Conservation (phyloP, 148 eudicot genomes). For the Simmondsia chinensis region DNA sequence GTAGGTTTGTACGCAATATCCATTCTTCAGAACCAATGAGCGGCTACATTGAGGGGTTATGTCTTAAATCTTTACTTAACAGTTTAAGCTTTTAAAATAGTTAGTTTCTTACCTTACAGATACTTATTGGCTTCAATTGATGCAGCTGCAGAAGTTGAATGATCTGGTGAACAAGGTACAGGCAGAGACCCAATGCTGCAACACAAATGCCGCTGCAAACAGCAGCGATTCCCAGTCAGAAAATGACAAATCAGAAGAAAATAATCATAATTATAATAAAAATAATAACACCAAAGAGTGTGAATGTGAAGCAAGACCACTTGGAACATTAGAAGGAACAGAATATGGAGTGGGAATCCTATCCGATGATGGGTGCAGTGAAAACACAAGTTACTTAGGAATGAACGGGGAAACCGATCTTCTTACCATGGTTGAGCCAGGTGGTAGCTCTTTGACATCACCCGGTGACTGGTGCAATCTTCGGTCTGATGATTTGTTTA, state of each 20-base stretch:
- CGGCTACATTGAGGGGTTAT: no score
- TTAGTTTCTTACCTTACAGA: no score
- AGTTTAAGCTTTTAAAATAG: no score
- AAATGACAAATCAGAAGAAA: conserved; percentile 10
- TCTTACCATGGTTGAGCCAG: conserved; percentile 23
- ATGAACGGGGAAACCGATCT: conserved; percentile 26
- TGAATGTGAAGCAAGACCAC: conserved; percentile 15
- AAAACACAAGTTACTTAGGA: conserved; percentile 24
- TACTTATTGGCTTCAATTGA: not conserved
- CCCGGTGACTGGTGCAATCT: conserved; percentile 31
- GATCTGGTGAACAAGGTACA: conserved; percentile 17
- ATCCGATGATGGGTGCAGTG: conserved; percentile 39
- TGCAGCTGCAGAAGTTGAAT: conserved; percentile 51
- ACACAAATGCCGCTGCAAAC: no score
- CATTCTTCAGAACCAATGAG: no score
- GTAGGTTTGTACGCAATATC: no score
- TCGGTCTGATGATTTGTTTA: conserved; percentile 20
- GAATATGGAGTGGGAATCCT: no score
- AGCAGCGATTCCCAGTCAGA: conserved; percentile 3
- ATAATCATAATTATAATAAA: not conserved
- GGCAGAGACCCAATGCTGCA: conserved; percentile 5
- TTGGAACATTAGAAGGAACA: conserved; percentile 11
- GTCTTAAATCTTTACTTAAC: no score
- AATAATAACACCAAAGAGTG: no score
- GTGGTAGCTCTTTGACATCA: no score